Percentiles rank a stretch among this genome's conserved stretches.
Conservation (phyloP, 306 rosid species). For the apple (Malus domestica) region ASM211411v1 NC_041791.1:2358001-2358500, state of each 20-base stretch:
- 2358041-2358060: conserved; percentile 47
- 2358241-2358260: too few relatives aligned
- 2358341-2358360: too few relatives aligned
- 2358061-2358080: conserved; percentile 27
- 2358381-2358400: too few relatives aligned
- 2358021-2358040: conserved; percentile 66
- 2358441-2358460: conserved; percentile 10
- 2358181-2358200: conserved; percentile 36
- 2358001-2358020: conserved; percentile 68
- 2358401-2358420: too few relatives aligned
- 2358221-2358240: too few relatives aligned
- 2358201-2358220: background rate
- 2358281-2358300: too few relatives aligned
- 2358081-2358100: conserved; percentile 10
- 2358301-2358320: too few relatives aligned
- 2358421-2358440: background rate
- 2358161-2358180: conserved; percentile 84
- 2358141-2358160: conserved; percentile 53
- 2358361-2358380: too few relatives aligned
- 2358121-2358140: conserved; percentile 41
- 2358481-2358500: conserved; percentile 83
- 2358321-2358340: too few relatives aligned
- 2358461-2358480: conserved; percentile 66
- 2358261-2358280: too few relatives aligned
- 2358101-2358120: conserved; percentile 17